phyloP scores from a whole-genome alignment of 306 rosid genomes.

The Erythrophleum fordii region DNA sequence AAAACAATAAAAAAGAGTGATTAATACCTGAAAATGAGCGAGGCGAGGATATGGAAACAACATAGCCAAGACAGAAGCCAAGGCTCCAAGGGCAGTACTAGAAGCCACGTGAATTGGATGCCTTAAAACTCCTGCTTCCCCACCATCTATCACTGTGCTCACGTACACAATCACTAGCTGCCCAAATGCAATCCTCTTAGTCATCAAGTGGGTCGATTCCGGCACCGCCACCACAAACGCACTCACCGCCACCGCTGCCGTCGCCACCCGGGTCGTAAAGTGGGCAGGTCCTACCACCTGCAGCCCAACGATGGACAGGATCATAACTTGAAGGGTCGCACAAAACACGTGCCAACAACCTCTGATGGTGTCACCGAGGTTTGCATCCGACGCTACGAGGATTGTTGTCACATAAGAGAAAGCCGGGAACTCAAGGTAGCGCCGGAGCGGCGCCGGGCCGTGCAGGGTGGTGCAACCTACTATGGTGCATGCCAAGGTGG shows the following conservation, averaged over 20 bases:
- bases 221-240: conserved; percentile 72
- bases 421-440: conserved; percentile 58
- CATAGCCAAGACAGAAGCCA: conserved; percentile 70
- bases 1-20: neutral
- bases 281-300: conserved; percentile 56
- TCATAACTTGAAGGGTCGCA: conserved; percentile 53
- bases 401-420: conserved; percentile 67
- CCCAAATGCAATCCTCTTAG: conserved; percentile 75
- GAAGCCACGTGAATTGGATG: conserved; percentile 63
- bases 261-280: conserved; percentile 40
- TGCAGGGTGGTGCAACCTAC: conserved; percentile 58
- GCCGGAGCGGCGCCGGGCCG: conserved; percentile 49
- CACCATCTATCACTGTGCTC: conserved; percentile 58
- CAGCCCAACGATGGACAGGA: conserved; percentile 45
- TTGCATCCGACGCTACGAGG: conserved; percentile 61
- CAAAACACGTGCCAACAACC: conserved; percentile 60
- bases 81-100: conserved; percentile 69
- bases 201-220: conserved; percentile 55
- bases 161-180: conserved; percentile 75
- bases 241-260: conserved; percentile 51
- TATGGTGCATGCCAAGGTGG: conserved; percentile 72
- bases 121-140: conserved; percentile 37
- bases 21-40: conserved; percentile 56
- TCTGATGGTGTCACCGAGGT: conserved; percentile 71
- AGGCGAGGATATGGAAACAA: conserved; percentile 71